phyloP scores from a whole-genome alignment of 2,329 filamentous ascomycete genomes.

The Uncinocarpus reesii region DNA sequence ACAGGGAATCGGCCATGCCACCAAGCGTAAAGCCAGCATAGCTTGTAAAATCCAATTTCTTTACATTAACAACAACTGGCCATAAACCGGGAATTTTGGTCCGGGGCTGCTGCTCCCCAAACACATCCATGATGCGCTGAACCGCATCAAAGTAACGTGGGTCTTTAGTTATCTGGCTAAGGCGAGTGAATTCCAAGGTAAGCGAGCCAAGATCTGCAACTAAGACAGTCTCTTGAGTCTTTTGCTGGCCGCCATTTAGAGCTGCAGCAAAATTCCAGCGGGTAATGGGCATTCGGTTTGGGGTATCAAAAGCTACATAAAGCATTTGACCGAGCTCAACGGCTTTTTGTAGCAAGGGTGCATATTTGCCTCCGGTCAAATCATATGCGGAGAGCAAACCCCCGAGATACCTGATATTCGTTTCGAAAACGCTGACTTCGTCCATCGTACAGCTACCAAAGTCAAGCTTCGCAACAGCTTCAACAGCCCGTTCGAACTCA shows the following conservation, averaged over 20 bases:
- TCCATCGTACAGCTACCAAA: conserved; percentile 32
- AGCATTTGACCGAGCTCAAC: conserved; percentile 46
- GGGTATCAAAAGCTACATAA: conserved; percentile 35
- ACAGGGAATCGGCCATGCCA: conserved; percentile 47
- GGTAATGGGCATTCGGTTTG: conserved; percentile 22
- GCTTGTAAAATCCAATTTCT: conserved; percentile 19
- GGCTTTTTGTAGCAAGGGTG: conserved; percentile 43
- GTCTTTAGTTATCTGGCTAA: conserved; percentile 33
- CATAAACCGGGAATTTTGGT: conserved; percentile 34
- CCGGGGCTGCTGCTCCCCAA: conserved; percentile 26
- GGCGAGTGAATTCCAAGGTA: conserved; percentile 34
- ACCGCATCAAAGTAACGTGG: conserved; percentile 32
- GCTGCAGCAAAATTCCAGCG: conserved; percentile 21
- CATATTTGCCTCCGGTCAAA: conserved; percentile 30
- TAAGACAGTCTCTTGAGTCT: conserved; percentile 21
- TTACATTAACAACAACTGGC: conserved; percentile 29
- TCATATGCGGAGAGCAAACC: conserved; percentile 46
- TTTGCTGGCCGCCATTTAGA: conserved; percentile 19
- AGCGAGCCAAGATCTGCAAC: conserved; percentile 33
- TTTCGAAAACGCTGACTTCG: conserved; percentile 41
- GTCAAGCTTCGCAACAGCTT: conserved; percentile 44
- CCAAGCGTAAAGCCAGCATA: conserved; percentile 43
- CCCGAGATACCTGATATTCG: conserved; percentile 45
- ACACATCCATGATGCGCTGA: conserved; percentile 27
- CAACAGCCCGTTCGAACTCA: conserved; percentile 48